Base-by-base conservation (phyloP, 768 basidiomycete genomes). In the Rhodotorula paludigena region DNA sequence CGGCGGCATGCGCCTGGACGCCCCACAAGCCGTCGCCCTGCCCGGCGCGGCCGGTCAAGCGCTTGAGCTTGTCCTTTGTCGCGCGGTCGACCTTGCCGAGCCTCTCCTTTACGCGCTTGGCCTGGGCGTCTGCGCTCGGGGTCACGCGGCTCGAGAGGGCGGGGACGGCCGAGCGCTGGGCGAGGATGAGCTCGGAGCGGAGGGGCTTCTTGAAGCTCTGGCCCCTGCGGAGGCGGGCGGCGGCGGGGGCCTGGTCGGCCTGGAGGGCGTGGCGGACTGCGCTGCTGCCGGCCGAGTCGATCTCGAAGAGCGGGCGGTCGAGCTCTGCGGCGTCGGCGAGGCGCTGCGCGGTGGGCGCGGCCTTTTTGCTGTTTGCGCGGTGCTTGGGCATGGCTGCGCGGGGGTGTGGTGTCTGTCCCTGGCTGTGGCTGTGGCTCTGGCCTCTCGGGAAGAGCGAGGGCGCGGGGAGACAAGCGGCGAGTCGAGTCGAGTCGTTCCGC, bases 21-120 rank as follows among this genome's bases (percentile, higher is more conserved):
- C 65, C 72, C 69, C 70, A 75, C 30, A 75, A 55, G 4, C 72
- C 74, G 35, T 66, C 44, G 21, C 67, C 70, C 42, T 75, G 41
- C 8, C 74, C 74, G 48, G 72, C 64, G 47, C 42, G 55, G 0
- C 71, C 61, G 14, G 66, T 56, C 20, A 72, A 32, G 18, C 71
- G 59, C 66, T 70, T 71, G n/a, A 75, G 52, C 44, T 61, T 66
- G 41, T 68, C 71, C 61, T 73, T 71, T 18, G 68, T 72, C 48
- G 54, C 59, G n/a, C 63, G 44, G 51, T 75, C 74, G 45, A 70
- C 55, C 18, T 63, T 56, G 11, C 62, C 69, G 25, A 47, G 25
- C 30, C 57, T 63, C 14, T n/a, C 60, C 60, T 64, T 59, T 35
- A 59, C 61, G 47, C 55, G 60, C 62, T 70, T 73, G 7, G 42